Evolutionary conservation across 176 grass and related monocot genomes (phyloP), one percentile per base, ranked within the genome.

Genomic region (Ampelocalamus luodianensis): DNA sequence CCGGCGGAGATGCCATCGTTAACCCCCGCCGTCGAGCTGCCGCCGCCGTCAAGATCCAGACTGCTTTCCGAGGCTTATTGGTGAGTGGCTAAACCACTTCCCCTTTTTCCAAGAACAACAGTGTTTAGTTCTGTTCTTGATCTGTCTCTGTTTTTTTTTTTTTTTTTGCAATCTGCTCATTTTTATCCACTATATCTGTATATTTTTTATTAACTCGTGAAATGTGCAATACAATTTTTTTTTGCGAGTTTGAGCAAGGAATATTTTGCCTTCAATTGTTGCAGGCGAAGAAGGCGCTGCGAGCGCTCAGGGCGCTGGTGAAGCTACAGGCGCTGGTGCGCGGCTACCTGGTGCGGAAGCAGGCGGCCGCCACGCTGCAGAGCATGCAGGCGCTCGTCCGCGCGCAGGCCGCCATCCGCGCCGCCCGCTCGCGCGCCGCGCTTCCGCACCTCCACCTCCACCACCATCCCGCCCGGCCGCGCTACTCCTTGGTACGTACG

Each of bases 381-480:
- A 98, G 93, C 74, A 98, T 98, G 93, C 91, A 96, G 76, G 96
- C 96, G 82, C 86, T 96, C 14, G 84, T 98, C 46, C 89, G 96
- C 83, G 96, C 88, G 38, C 93, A 96, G 82, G 93, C 97, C 13
- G 24, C 93, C 39, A 78, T 94, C 74, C 88, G 93, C 80, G 93
- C 93, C 42, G 88, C 90, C 27, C 87, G 89, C 38, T 37, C 65
- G 1, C 84, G 86, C 39, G 88, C 85, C 60, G 40, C 79, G 37
- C 74, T 89, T 0, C 76, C 79, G 14, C 86, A 88, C 3, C 83
- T 85, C 46, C 88, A 79, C 39, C 93, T 80, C 27, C 55, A 82
- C 74, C 87, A 82, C 38, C 88, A 72, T 0, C 85, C 79, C 51
- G 12, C 92, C 81, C 90, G 84, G 6, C 88, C 92, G 12, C 88